phyloP scores from a whole-genome alignment of 2,329 filamentous ascomycete species.

The Xylaria digitata region DNA sequence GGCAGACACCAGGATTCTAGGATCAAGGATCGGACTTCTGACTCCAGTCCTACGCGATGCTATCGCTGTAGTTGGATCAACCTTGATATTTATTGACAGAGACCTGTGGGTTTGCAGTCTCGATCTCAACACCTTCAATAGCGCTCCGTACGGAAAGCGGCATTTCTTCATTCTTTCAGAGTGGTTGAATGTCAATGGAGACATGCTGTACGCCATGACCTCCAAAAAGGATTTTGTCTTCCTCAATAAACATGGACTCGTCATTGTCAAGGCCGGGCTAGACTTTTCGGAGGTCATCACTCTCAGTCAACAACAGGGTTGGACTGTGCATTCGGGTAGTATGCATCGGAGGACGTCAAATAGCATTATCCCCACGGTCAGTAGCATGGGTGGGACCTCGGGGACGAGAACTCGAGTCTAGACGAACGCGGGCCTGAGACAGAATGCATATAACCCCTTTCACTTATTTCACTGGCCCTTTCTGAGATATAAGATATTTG shows the following conservation, averaged over 20 bases:
- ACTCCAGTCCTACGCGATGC: constrained; percentile 27
- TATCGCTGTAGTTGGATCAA: constrained; percentile 35
- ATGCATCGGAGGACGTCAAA: constrained; percentile 37
- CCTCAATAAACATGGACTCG: constrained; percentile 32
- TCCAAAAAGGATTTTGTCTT: constrained; percentile 36
- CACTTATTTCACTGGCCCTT: constrained; percentile 2
- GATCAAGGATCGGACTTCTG: constrained; percentile 28
- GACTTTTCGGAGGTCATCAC: constrained; percentile 38
- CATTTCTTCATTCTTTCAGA: constrained; percentile 39
- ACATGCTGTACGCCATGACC: constrained; percentile 33
- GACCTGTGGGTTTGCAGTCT: constrained; percentile 38
- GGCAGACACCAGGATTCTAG: constrained; percentile 19
- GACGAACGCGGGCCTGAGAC: constrained; percentile 18
- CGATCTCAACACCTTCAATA: constrained; percentile 34
- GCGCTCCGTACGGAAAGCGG: constrained; percentile 35
- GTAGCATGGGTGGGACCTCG: constrained; percentile 16
- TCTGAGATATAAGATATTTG: constrained; percentile 2
- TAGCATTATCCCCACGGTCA: constrained; percentile 28
- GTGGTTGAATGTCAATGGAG: constrained; percentile 37
- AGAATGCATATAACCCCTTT: constrained; percentile 4
- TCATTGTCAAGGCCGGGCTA: constrained; percentile 32
- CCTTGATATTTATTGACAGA: constrained; percentile 35
- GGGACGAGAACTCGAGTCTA: constrained; percentile 23
- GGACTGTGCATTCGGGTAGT: constrained; percentile 36
- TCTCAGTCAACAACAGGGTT: constrained; percentile 31